Evolutionary conservation across 352 stramenopile species (phyloP).

Genomic region (Phytopythium mirpurense): DNA sequence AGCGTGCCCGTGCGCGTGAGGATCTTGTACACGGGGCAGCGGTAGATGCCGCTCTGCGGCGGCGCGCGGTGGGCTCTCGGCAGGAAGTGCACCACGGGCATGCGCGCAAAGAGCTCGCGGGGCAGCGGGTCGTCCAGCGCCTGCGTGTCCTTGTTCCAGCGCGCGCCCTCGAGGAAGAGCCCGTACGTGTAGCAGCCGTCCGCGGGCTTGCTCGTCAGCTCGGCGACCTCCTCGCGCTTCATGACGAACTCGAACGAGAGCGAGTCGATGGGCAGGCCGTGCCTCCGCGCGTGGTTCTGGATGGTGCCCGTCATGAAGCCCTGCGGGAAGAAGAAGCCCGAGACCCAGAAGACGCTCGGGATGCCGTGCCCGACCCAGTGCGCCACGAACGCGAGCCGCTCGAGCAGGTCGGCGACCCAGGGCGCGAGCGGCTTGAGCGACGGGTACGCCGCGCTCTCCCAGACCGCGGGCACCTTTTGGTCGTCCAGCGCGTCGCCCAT

Average conservation of each 20-base stretch:
- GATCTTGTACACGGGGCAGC: slow-evolving; percentile 95
- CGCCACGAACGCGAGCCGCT: slow-evolving; percentile 65
- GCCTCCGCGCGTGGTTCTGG: slow-evolving; percentile 90
- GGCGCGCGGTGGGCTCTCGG: slow-evolving; percentile 75
- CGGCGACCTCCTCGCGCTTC: slow-evolving; percentile 41
- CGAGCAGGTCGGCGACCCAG: slow-evolving; percentile 87
- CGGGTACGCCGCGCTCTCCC: slow-evolving; percentile 88
- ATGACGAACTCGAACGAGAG: slow-evolving; percentile 89
- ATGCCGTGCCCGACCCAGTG: slow-evolving; percentile 76
- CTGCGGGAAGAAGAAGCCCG: slow-evolving; percentile 91
- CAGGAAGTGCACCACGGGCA: slow-evolving; percentile 88
- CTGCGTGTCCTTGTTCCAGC: slow-evolving; percentile 73
- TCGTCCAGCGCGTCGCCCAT: slow-evolving; percentile 87
- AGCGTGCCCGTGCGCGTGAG: slow-evolving; percentile 90
- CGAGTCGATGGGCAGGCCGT: slow-evolving; percentile 90
- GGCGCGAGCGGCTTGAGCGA: slow-evolving; percentile 85
- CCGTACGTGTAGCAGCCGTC: slow-evolving; percentile 89
- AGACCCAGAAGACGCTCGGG: slow-evolving; percentile 86
- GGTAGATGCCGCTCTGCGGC: slow-evolving; percentile 85
- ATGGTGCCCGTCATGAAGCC: slow-evolving; percentile 90
- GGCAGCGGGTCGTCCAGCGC: slow-evolving; percentile 86
- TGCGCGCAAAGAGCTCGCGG: slow-evolving; percentile 91
- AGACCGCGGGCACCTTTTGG: slow-evolving; percentile 85
- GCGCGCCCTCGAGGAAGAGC: slow-evolving; percentile 89
- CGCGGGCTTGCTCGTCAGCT: slow-evolving; percentile 47